Conservation (phyloP, 2,329 filamentous ascomycete genomes). For the Sporothrix humicola region DNA sequence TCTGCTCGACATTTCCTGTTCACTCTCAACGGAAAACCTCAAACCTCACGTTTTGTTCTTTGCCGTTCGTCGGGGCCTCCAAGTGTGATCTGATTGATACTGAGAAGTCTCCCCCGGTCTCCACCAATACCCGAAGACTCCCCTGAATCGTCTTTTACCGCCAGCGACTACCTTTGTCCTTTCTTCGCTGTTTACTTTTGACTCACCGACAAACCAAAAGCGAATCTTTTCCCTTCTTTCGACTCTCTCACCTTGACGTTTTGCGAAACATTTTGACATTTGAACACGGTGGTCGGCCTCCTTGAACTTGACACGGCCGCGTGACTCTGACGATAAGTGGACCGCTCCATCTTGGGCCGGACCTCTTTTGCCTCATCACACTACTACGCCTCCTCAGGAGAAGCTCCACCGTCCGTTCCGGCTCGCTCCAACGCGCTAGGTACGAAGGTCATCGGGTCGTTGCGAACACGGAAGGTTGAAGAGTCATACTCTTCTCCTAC, state of each 20-base stretch:
- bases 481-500: conserved; percentile 57
- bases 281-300: conserved; percentile 2
- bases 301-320: conserved; percentile 19
- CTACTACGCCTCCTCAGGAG: conserved; percentile 30
- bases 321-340: conserved; percentile 33
- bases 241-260: not conserved
- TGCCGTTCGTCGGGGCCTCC: conserved; percentile 33
- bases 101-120: conserved; percentile 17
- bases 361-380: conserved; percentile 27
- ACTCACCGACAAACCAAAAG: conserved; percentile 1
- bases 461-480: conserved; percentile 48
- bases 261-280: conserved; percentile 4
- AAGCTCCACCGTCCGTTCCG: conserved; percentile 28
- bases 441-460: conserved; percentile 34
- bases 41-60: conserved; percentile 14
- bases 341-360: conserved; percentile 20
- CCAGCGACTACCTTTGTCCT: not conserved
- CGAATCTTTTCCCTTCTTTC: not conserved
- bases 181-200: not conserved
- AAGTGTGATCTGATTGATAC: conserved; percentile 36
- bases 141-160: not conserved
- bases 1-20: conserved; percentile 24
- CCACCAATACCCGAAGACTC: conserved; percentile 10
- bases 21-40: not conserved
- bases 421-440: conserved; percentile 28